Evolutionary conservation across 225 moss, liverwort and hornwort genomes (phyloP).

Genomic region (Takakia lepidozioides): DNA sequence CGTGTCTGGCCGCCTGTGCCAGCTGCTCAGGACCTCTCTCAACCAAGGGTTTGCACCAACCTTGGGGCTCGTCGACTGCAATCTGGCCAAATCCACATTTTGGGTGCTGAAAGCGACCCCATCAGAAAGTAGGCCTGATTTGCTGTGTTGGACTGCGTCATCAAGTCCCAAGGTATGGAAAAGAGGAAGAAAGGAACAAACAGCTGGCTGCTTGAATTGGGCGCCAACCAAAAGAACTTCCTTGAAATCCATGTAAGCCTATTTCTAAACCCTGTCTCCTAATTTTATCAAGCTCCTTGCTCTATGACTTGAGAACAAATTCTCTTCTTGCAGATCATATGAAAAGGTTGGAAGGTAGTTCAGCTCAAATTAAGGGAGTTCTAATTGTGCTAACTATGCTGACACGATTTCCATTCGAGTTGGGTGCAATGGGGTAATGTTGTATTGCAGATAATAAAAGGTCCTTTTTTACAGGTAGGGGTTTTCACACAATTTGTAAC

Average conservation of each 20-base stretch:
- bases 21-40: constrained; percentile 24
- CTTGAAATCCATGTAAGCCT: background rate
- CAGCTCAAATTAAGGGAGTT: background rate
- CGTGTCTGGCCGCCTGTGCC: no score
- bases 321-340: no score
- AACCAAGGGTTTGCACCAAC: constrained; percentile 1
- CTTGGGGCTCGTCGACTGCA: constrained; percentile 20
- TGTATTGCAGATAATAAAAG: background rate
- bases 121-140: constrained; percentile 9
- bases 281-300: background rate
- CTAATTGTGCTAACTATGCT: background rate
- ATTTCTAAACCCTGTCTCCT: background rate
- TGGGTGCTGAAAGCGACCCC: constrained; percentile 24
- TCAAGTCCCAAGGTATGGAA: constrained; percentile 26
- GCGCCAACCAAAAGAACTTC: constrained; percentile 3
- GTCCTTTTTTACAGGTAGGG: no score
- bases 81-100: constrained; percentile 9
- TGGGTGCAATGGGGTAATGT: background rate
- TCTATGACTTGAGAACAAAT: no score
- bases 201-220: constrained; percentile 31
- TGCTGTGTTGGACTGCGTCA: constrained; percentile 27
- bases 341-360: no score
- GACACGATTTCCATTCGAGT: background rate
- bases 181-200: constrained; percentile 18
- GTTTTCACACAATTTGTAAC: background rate